phyloP scores from a whole-genome alignment of 768 basidiomycete species.

The Hericium rajendrae region DNA sequence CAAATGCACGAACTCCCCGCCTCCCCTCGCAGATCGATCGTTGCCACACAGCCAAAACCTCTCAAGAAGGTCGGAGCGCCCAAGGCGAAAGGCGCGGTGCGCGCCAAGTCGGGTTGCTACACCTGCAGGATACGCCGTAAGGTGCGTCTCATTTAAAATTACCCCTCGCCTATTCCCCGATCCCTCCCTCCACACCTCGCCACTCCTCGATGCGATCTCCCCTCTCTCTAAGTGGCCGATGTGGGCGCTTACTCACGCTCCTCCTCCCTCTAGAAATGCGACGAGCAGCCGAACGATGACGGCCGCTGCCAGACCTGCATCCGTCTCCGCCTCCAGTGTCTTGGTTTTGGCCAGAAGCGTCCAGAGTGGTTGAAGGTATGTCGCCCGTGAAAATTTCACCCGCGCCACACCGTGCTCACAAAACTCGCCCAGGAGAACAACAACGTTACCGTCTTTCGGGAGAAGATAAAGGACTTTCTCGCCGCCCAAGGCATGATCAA shows the following conservation, averaged over 20 bases:
- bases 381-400: slow-evolving; percentile 9
- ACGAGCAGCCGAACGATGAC: slow-evolving; percentile 54
- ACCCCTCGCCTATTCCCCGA: slow-evolving; percentile 1
- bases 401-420: background rate
- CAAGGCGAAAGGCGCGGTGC: slow-evolving; percentile 72
- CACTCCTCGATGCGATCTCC: slow-evolving; percentile 7
- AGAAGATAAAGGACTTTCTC: slow-evolving; percentile 71
- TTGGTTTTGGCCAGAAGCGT: slow-evolving; percentile 78
- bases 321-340: slow-evolving; percentile 73
- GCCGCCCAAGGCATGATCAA: slow-evolving; percentile 85
- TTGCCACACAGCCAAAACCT: slow-evolving; percentile 27
- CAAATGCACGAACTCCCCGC: slow-evolving; percentile 25
- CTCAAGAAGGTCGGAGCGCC: slow-evolving; percentile 41
- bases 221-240: slow-evolving; percentile 9
- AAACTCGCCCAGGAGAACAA: slow-evolving; percentile 45
- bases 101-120: slow-evolving; percentile 85
- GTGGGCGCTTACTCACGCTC: slow-evolving; percentile 13
- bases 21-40: slow-evolving; percentile 23
- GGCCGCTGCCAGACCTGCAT: slow-evolving; percentile 69
- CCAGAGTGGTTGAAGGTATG: slow-evolving; percentile 79
- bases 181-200: slow-evolving; percentile 8
- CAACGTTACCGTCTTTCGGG: slow-evolving; percentile 58
- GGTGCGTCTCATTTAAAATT: slow-evolving; percentile 32
- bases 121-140: slow-evolving; percentile 82
- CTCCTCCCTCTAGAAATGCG: slow-evolving; percentile 57